Evolutionary conservation across 2,329 filamentous ascomycete genomes (phyloP).

Genomic region (Elsinoe necatrix): DNA sequence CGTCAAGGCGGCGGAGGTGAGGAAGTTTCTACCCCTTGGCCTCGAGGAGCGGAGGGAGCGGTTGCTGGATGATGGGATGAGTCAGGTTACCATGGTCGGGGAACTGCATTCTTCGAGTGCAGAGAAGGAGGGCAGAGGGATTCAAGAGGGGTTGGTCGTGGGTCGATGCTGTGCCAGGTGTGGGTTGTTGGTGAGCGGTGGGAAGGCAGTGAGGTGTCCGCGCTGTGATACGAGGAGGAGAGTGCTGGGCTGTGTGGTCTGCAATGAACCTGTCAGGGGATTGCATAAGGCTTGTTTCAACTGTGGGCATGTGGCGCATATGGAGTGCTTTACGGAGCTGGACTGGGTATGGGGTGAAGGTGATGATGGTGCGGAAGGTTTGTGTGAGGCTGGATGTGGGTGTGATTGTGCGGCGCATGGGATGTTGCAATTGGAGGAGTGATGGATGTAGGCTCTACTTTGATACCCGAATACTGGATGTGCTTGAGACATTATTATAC

Average conservation of each 20-base stretch:
- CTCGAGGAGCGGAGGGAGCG: constrained; percentile 2
- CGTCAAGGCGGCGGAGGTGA: constrained; percentile 48
- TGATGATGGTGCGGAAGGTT: neutral
- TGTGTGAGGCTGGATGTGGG: constrained; percentile 19
- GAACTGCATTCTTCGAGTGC: neutral
- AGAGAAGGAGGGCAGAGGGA: neutral
- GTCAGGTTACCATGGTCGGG: constrained; percentile 17
- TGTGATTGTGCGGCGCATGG: constrained; percentile 16
- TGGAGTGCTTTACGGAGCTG: constrained; percentile 16
- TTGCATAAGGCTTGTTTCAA: constrained; percentile 19
- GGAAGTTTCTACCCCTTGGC: constrained; percentile 45
- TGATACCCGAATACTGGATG: neutral
- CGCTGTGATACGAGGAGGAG: constrained; percentile 7
- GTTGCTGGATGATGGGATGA: constrained; percentile 14
- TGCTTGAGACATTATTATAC: constrained; percentile 3
- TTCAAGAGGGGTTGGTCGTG: constrained; percentile 3
- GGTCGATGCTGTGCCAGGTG: constrained; percentile 17
- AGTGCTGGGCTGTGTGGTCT: constrained; percentile 17
- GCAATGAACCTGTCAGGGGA: constrained; percentile 17
- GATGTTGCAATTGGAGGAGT: neutral
- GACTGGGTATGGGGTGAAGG: constrained; percentile 12
- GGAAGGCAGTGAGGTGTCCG: constrained; percentile 10
- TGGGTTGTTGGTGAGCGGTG: constrained; percentile 1
- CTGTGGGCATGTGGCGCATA: constrained; percentile 18
- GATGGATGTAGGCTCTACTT: neutral